These are phyloP conservation scores for Penicillium polonicum DNA, from an alignment of 2,329 filamentous ascomycete species.

Conservation along the genomic window DNA sequence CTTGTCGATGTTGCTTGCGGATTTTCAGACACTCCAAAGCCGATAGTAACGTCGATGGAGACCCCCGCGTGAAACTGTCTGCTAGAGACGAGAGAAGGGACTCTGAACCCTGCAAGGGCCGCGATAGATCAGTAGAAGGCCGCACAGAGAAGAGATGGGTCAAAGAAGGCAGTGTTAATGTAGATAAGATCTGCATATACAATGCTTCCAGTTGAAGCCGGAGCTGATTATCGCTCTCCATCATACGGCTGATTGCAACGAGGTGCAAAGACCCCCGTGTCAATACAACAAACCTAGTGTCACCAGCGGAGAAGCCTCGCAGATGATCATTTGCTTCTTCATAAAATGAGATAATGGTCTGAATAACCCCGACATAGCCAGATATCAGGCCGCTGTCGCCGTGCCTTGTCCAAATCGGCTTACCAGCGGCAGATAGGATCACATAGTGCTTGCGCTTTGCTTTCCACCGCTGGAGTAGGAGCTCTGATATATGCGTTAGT, in stretches of 20 bases:
- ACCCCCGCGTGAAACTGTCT: conserved; percentile 91
- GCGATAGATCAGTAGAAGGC: conserved; percentile 88
- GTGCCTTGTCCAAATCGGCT: conserved; percentile 95
- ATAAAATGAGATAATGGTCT: conserved; percentile 97
- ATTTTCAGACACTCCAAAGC: conserved; percentile 92
- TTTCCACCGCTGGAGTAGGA: conserved; percentile 73
- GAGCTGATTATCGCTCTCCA: conserved; percentile 89
- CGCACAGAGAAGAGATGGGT: conserved; percentile 84
- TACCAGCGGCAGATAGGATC: conserved; percentile 91
- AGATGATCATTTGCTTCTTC: conserved; percentile 75
- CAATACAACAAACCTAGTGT: conserved; percentile 79
- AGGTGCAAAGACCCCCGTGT: conserved; percentile 87
- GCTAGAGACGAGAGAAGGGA: conserved; percentile 85
- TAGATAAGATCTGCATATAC: conserved; percentile 98
- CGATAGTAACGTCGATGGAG: conserved; percentile 81
- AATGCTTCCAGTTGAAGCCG: conserved; percentile 85
- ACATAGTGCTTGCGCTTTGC: conserved; percentile 95
- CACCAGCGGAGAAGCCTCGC: conserved; percentile 80
- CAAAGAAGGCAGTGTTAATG: conserved; percentile 82
- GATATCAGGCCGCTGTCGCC: conserved; percentile 88
- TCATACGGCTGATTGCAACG: conserved; percentile 85
- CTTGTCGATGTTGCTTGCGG: conserved; percentile 78
- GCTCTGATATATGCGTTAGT: conserved; percentile 26
- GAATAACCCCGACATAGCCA: conserved; percentile 89
- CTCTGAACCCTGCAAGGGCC: conserved; percentile 88